Evolutionary conservation across 345 rosid genomes (phyloP).

Genomic region (Arabis alpina): DNA sequence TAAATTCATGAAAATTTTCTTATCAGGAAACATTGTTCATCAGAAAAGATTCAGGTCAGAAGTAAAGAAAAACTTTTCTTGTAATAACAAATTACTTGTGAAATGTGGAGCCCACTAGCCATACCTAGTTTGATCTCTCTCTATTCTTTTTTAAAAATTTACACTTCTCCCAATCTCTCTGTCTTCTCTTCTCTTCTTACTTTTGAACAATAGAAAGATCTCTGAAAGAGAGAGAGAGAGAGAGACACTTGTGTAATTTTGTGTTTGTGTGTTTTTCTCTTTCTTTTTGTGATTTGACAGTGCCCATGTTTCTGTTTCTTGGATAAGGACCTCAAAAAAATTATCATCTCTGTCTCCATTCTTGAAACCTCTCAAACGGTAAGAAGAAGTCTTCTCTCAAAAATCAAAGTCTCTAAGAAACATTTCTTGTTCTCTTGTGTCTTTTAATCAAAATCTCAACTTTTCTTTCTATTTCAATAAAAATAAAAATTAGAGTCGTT

Average conservation of each 20-base stretch:
- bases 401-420: background rate
- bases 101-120: slow-evolving; percentile 59
- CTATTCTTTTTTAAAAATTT: background rate
- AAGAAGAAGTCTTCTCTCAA: background rate
- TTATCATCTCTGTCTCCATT: slow-evolving; percentile 19
- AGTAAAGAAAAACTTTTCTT: slow-evolving; percentile 1
- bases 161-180: slow-evolving; percentile 42
- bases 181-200: slow-evolving; percentile 17
- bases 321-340: slow-evolving; percentile 35
- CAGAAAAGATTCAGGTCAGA: slow-evolving; percentile 29
- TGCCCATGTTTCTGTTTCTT: slow-evolving; percentile 42
- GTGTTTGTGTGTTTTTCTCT: slow-evolving; percentile 14
- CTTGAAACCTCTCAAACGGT: slow-evolving; percentile 28
- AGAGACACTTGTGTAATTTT: background rate
- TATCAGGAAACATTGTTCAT: slow-evolving; percentile 40
- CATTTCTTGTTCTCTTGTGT: slow-evolving; percentile 32
- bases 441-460: slow-evolving; percentile 24
- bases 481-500: slow-evolving; percentile 36
- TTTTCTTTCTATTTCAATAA: slow-evolving; percentile 32
- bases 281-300: slow-evolving; percentile 36
- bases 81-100: slow-evolving; percentile 31
- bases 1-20: slow-evolving; percentile 27
- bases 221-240: slow-evolving; percentile 17
- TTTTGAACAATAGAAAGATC: slow-evolving; percentile 16
- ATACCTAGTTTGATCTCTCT: slow-evolving; percentile 58